These are phyloP conservation scores for Meyerozyma carpophila DNA, from an alignment of 1,139 yeast genomes.

Conservation along the genomic window DNA sequence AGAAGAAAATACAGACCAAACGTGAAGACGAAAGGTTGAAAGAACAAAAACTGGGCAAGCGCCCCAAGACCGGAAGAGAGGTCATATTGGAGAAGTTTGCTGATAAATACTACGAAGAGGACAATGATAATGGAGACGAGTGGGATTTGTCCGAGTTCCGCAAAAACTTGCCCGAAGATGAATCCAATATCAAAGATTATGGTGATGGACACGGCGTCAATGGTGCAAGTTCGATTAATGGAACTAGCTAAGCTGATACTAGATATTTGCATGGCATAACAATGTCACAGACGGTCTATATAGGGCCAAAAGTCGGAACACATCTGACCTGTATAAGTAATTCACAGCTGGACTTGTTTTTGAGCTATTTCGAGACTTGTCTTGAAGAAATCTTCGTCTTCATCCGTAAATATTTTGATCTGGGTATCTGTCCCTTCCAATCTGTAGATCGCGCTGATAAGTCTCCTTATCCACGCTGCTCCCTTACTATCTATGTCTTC, in stretches of 20 bases:
- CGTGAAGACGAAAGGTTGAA: constrained; percentile 57
- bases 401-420: constrained; percentile 34
- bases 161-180: constrained; percentile 34
- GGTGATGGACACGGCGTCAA: constrained; percentile 41
- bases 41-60: constrained; percentile 42
- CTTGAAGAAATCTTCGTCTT: constrained; percentile 28
- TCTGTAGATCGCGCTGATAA: constrained; percentile 28
- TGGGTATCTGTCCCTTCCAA: constrained; percentile 36
- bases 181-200: constrained; percentile 46
- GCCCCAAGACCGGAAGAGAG: constrained; percentile 71
- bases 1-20: constrained; percentile 57
- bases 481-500: constrained; percentile 43
- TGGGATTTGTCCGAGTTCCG: constrained; percentile 70
- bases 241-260: background rate
- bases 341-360: constrained; percentile 1
- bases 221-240: background rate
- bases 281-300: background rate
- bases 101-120: constrained; percentile 54
- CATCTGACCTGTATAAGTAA: background rate
- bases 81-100: constrained; percentile 69
- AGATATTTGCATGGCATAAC: background rate
- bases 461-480: constrained; percentile 44
- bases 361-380: constrained; percentile 5
- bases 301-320: background rate
- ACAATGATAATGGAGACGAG: constrained; percentile 48